Base-by-base conservation (phyloP, 2,329 filamentous ascomycete species). In the Ceratocystis papillata region DNA sequence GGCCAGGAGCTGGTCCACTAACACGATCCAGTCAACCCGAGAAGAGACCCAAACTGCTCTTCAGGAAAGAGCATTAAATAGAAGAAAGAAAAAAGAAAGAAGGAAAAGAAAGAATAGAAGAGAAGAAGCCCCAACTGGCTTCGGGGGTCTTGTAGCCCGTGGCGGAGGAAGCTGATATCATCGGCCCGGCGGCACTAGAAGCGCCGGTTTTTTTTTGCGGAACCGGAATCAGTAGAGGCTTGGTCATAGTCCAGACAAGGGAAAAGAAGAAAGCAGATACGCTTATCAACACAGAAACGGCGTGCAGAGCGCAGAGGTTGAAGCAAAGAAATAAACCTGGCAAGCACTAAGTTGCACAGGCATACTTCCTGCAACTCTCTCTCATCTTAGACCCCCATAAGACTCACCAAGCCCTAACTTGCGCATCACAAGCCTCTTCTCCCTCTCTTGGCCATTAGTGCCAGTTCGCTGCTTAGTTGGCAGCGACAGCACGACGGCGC, bases 401-500 rank as follows among this genome's bases (percentile, higher is more conserved):
- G 30, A 33, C 30, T 33, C 30, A 8, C 15, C 15, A 37, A 37
- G 28, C 28, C 55, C 8, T 6, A 4, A 5, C 48, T 53, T 53
- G 12, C 25, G 7, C 48, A 25, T 53, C 7, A 59, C 6, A 30
- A 59, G 28, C 37, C 5, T 20, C 25, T 63, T 15, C 45, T 63
- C 2, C 17, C 30, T 63, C 15, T 37, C 44, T 37, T 37, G 15
- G 17, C 48, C 15, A 59, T n/a, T n/a, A 33, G 28, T n/a, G 55
- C 55, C 33, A 17, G 15, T 12, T 41, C 6, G 5, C 63, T n/a
- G 20, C 50, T 65, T 65, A 65, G 50, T 65, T 65, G 25, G 53
- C 53, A 37, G 37, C 63, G 41, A 41, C 63, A 6, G 63, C 63
- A n/a, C 50, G 50, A 22, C 62, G 63, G 62, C 66, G 62, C 66